Percentiles rank a stretch among this genome's conserved stretches.
phyloP scores from a whole-genome alignment of 2,329 filamentous ascomycete genomes.

The Neonectria punicea region DNA sequence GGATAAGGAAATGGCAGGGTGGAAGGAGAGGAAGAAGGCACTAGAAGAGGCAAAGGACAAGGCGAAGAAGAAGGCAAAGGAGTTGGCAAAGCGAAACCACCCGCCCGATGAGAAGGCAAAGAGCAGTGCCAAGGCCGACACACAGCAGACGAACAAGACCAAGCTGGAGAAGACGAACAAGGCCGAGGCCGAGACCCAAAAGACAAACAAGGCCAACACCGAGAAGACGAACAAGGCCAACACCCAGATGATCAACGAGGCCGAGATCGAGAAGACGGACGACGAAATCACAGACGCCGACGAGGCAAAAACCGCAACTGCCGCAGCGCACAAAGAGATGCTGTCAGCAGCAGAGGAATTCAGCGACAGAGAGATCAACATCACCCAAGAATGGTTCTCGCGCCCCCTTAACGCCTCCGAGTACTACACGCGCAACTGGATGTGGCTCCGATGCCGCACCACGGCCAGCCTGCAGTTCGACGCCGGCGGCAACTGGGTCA shows the following conservation, averaged over 20 bases:
- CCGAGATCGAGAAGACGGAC: too few species aligned
- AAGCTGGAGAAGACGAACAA: neutral
- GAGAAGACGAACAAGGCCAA: too few species aligned
- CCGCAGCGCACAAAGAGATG: neutral
- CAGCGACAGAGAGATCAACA: neutral
- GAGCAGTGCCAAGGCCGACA: too few species aligned
- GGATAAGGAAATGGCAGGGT: too few species aligned
- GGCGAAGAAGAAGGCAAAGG: neutral
- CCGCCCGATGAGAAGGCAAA: neutral
- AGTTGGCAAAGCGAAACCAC: neutral
- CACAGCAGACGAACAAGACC: too few species aligned
- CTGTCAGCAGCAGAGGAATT: neutral
- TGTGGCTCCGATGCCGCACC: constrained; percentile 32
- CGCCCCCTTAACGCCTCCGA: constrained; percentile 21
- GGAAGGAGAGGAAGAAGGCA: neutral
- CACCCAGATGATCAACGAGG: too few species aligned
- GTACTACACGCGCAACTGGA: constrained; percentile 34
- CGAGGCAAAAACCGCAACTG: neutral
- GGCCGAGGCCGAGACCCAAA: neutral
- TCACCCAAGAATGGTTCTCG: neutral
- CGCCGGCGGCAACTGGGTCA: constrained; percentile 29
- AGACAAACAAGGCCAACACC: neutral
- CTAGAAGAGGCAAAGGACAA: neutral
- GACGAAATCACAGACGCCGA: too few species aligned
- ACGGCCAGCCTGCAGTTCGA: constrained; percentile 13